These are phyloP conservation scores for Miscanthus lutarioriparius DNA, from an alignment of 176 grass and related monocot species.

Conservation along the genomic window DNA sequence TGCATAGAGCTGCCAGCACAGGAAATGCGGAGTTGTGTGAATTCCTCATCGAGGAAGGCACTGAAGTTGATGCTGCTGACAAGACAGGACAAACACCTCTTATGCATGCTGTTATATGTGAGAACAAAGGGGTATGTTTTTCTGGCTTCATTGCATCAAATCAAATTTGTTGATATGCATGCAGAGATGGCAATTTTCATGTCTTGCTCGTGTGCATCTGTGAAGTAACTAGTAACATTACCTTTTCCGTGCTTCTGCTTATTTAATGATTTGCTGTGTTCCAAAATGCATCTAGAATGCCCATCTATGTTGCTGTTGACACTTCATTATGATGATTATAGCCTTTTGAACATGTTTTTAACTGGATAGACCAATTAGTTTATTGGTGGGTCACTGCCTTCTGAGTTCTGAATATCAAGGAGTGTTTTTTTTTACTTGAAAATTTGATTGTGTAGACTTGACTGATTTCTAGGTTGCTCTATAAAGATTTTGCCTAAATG, in stretches of 20 bases:
- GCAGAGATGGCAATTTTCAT: not conserved
- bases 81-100: conserved; percentile 73
- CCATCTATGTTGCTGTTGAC: not conserved
- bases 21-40: conserved; percentile 79
- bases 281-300: not conserved
- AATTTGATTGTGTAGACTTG: not conserved
- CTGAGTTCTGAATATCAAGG: conserved; percentile 7
- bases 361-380: not conserved
- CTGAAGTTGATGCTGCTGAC: conserved; percentile 77
- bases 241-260: not conserved
- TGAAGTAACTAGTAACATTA: not conserved
- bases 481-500: not conserved
- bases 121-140: conserved; percentile 69
- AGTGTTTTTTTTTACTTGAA: not conserved
- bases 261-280: not conserved
- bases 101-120: conserved; percentile 77
- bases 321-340: not conserved
- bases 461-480: not conserved
- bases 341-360: conserved; percentile 2
- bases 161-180: not conserved
- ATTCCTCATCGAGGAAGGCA: conserved; percentile 94
- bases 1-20: conserved; percentile 96
- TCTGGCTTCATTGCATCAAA: not conserved
- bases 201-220: not conserved
- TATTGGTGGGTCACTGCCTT: not conserved